Base-by-base conservation (phyloP, 768 basidiomycete genomes). In the Lentinula sp. region DNA sequence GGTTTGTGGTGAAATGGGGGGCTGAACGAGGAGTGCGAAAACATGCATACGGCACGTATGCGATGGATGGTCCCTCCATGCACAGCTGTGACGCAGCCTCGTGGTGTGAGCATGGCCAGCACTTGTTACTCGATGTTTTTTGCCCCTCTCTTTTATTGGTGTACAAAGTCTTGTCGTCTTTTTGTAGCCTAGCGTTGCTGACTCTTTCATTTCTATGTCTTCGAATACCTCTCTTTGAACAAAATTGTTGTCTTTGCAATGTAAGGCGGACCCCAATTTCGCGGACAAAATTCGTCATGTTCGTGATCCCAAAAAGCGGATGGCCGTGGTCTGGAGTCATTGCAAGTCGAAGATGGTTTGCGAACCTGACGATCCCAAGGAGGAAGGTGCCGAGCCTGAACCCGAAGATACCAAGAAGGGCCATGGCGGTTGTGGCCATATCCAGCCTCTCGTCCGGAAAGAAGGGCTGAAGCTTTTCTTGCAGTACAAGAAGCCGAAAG, bases 371-470 rank as follows among this genome's bases (percentile, higher is more conserved):
- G 90, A 92, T 45, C 83, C 87, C 54, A 91, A 92, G 73, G 93
- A 95, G 64, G 94, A 95, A 67, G 86, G 84, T 61, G 90, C 84
- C 35, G 88, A 84, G 16, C 81, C 78, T 37, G 86, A 83, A 13
- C 78, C 75, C 42, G 88, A 86, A 43, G 93, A 92, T 64, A 79
- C 84, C 51, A 93, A 92, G 78, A 90, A 87, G 69, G 93, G 93
- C 2, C 97, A 98, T 63, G 95, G 94, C n/a, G 97, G 97, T 15
- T 98, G 97, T 73, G 97, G 97, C 48, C 93, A 95, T 68, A 73
- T 81, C 32, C 97, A 99, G 72, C 97, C 97, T 0, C 77, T 81
- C 56, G 84, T 98, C 67, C 78, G 97, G 63, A 98, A 95, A 77
- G 97, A 99, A 72, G 97, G 93, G 10, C 73, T 98, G 62, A 98